Evolutionary conservation across 495 filamentous ascomycete species (phyloP).

Genomic region (Penicillium desertorum): DNA sequence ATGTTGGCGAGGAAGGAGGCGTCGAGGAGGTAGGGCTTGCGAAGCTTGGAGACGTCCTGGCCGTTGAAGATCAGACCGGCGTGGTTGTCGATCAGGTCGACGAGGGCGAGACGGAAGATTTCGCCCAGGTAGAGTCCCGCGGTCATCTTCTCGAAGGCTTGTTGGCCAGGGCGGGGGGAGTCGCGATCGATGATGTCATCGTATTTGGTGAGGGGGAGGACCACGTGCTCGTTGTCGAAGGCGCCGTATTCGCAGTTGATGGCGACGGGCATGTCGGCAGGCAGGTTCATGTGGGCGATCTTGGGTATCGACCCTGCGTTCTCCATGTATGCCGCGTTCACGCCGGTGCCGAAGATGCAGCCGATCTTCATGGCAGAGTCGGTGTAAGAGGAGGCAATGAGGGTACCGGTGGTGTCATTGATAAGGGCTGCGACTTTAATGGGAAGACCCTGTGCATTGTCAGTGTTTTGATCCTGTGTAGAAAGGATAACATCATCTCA

Average conservation of each 20-base stretch:
- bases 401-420: conserved; percentile 97
- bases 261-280: conserved; percentile 83
- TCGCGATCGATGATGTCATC: conserved; percentile 88
- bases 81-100: conserved; percentile 79
- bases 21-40: conserved; percentile 82
- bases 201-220: conserved; percentile 82
- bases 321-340: conserved; percentile 99
- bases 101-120: conserved; percentile 84
- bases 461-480: neutral
- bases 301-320: conserved; percentile 88
- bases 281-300: conserved; percentile 89
- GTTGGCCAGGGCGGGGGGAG: conserved; percentile 91
- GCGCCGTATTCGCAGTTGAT: conserved; percentile 99
- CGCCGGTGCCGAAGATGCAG: conserved; percentile 97
- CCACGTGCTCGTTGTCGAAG: conserved; percentile 94
- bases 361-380: conserved; percentile 89
- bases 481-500: neutral
- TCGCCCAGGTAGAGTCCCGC: conserved; percentile 94
- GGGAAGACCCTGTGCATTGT: conserved; percentile 64
- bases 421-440: conserved; percentile 93
- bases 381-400: conserved; percentile 97
- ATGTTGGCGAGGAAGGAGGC: conserved; percentile 94
- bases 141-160: conserved; percentile 98
- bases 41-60: conserved; percentile 76
- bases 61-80: conserved; percentile 76